Percentiles rank a stretch among this genome's conserved stretches.
These are phyloP conservation scores for Yamadazyma dushanensis DNA, from an alignment of 1,139 yeast genomes.

Conservation along the genomic window DNA sequence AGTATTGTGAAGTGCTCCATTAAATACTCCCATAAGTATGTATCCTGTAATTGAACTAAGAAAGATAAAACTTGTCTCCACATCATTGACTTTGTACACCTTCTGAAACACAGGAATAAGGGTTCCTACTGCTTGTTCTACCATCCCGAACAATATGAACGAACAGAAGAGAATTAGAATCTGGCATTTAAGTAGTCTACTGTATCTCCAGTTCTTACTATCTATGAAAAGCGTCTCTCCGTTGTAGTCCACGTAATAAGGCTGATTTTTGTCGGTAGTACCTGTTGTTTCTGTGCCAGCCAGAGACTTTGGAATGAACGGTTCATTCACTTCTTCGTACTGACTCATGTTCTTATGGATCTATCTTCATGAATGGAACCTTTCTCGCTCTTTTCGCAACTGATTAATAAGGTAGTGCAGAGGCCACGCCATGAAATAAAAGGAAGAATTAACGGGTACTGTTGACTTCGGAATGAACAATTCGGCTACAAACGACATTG, in stretches of 20 bases:
- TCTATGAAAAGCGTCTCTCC: slow-evolving; percentile 8
- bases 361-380: too few relatives aligned
- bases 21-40: slow-evolving; percentile 38
- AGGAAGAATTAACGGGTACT: too few relatives aligned
- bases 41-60: slow-evolving; percentile 39
- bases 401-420: neutral
- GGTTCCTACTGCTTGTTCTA: slow-evolving; percentile 60
- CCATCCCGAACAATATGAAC: slow-evolving; percentile 50
- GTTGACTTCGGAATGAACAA: too few relatives aligned
- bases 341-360: too few relatives aligned
- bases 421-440: too few relatives aligned
- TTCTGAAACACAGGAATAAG: slow-evolving; percentile 50
- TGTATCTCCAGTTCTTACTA: slow-evolving; percentile 16
- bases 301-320: slow-evolving; percentile 13
- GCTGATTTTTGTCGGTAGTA: neutral
- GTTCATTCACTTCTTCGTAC: slow-evolving; percentile 9
- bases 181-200: slow-evolving; percentile 26
- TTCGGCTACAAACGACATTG: too few relatives aligned
- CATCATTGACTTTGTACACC: slow-evolving; percentile 46
- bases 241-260: slow-evolving; percentile 6
- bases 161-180: slow-evolving; percentile 36
- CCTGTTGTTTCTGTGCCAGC: too few relatives aligned
- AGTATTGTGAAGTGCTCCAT: slow-evolving; percentile 29
- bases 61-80: slow-evolving; percentile 34
- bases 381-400: neutral